These are phyloP conservation scores for Pterocarpus macrocarpus DNA, from an alignment of 306 rosid genomes.

Conservation along the genomic window DNA sequence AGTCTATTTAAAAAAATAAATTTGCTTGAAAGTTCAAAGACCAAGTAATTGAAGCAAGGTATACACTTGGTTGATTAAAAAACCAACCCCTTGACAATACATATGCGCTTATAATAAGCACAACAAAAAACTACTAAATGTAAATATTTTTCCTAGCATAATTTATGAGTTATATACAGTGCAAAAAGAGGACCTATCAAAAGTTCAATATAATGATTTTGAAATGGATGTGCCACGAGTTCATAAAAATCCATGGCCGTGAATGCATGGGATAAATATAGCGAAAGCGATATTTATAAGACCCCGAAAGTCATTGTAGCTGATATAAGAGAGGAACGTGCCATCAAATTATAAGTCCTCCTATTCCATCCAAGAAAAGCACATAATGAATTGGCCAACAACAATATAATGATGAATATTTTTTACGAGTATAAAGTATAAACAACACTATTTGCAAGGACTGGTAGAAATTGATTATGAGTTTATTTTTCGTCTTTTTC, in stretches of 20 bases:
- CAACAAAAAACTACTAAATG: too few relatives aligned
- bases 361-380: slow-evolving; percentile 3
- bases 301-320: neutral
- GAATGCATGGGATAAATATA: neutral
- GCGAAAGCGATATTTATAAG: neutral
- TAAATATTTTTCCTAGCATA: neutral
- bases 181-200: neutral
- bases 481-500: neutral
- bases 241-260: neutral
- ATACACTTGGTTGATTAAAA: too few relatives aligned
- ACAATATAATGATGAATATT: neutral
- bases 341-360: slow-evolving; percentile 32
- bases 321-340: slow-evolving; percentile 14
- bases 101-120: too few relatives aligned
- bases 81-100: too few relatives aligned
- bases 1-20: too few relatives aligned
- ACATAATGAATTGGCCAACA: slow-evolving; percentile 29
- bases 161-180: neutral
- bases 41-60: too few relatives aligned
- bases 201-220: slow-evolving; percentile 1
- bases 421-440: slow-evolving; percentile 12
- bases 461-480: neutral
- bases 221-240: slow-evolving; percentile 5
- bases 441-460: slow-evolving; percentile 9
- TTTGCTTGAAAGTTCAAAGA: too few relatives aligned